Evolutionary conservation across 2,329 filamentous ascomycete genomes (phyloP).

Genomic region (Bipolaris cookei): DNA sequence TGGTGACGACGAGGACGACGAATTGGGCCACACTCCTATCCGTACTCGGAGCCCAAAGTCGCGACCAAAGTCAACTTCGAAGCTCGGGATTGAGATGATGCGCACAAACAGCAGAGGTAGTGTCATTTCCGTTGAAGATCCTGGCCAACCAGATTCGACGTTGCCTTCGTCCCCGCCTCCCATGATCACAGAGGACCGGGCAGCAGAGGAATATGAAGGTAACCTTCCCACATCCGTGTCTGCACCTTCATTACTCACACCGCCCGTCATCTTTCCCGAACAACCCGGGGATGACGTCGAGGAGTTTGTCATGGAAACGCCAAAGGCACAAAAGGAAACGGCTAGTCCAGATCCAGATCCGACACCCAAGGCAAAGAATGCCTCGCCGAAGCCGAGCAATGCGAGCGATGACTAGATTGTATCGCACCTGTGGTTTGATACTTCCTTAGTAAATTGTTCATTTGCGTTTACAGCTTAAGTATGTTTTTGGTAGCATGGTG

Average conservation of each 20-base stretch:
- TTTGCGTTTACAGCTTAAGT: slow-evolving; percentile 18
- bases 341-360: slow-evolving; percentile 51
- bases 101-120: slow-evolving; percentile 93
- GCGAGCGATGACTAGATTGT: slow-evolving; percentile 6
- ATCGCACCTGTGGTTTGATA: not conserved
- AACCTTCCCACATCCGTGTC: slow-evolving; percentile 32
- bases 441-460: slow-evolving; percentile 11
- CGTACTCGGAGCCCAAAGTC: slow-evolving; percentile 59
- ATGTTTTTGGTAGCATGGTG: slow-evolving; percentile 38
- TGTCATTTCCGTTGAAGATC: slow-evolving; percentile 59
- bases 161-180: slow-evolving; percentile 49
- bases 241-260: slow-evolving; percentile 53
- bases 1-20: slow-evolving; percentile 94
- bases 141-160: slow-evolving; percentile 42
- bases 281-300: slow-evolving; percentile 48
- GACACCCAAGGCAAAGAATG: slow-evolving; percentile 41
- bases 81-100: slow-evolving; percentile 97
- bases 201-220: slow-evolving; percentile 43
- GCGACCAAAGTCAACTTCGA: slow-evolving; percentile 65
- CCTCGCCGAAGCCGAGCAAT: slow-evolving; percentile 2
- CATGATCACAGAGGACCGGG: slow-evolving; percentile 50
- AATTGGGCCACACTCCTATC: slow-evolving; percentile 68
- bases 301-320: slow-evolving; percentile 52
- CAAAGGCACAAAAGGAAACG: slow-evolving; percentile 39
- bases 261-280: slow-evolving; percentile 58